A percentile compares a stretch with the other conserved stretches of the same genome.
Conservation (phyloP, 176 grass and related monocot species). For the Oropetium thomaeum region DNA sequence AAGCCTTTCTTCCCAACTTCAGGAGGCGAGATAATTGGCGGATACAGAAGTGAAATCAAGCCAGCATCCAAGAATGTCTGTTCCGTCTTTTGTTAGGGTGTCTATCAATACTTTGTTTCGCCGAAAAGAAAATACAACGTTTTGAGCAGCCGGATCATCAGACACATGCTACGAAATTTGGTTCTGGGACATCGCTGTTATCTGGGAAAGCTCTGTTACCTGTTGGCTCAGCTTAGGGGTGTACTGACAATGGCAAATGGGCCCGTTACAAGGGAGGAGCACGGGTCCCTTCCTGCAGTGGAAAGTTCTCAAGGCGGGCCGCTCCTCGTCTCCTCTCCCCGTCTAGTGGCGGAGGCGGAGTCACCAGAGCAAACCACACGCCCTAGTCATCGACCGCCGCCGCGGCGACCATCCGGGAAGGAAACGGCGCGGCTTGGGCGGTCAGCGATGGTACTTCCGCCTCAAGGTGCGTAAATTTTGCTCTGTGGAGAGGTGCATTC, state of each 20-base stretch:
- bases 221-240: no score
- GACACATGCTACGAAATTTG: no score
- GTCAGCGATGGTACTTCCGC: background rate
- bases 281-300: background rate
- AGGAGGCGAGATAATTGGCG: background rate
- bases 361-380: background rate
- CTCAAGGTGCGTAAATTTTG: conserved; percentile 14
- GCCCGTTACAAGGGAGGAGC: no score
- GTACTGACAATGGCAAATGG: background rate
- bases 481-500: background rate
- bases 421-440: background rate
- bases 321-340: background rate
- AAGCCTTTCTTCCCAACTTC: background rate
- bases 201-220: no score
- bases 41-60: background rate
- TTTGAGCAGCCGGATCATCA: no score
- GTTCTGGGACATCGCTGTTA: no score
- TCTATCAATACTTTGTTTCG: no score
- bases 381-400: background rate
- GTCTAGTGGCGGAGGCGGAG: background rate
- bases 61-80: no score
- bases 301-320: background rate
- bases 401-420: background rate
- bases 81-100: no score
- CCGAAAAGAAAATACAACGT: no score